These are phyloP conservation scores for Carex pumila DNA, from an alignment of 176 grass and related monocot genomes.

Conservation along the genomic window DNA sequence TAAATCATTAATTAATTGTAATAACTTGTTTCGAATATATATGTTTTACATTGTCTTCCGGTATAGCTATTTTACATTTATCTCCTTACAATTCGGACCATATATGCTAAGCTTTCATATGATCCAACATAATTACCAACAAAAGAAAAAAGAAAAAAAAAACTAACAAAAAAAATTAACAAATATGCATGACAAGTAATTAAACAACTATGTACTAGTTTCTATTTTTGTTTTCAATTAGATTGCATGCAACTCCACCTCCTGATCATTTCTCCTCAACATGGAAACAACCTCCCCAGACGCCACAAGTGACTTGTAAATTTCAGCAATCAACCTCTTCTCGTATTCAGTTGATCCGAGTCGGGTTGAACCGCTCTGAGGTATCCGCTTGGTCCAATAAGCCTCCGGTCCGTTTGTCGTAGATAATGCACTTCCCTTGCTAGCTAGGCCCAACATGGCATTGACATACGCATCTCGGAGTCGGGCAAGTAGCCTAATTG, in stretches of 20 bases:
- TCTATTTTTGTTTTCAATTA: not conserved
- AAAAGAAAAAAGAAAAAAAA: not conserved
- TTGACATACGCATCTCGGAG: slow-evolving; percentile 70
- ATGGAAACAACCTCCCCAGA: slow-evolving; percentile 37
- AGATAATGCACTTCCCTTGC: slow-evolving; percentile 24
- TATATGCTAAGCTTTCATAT: not conserved
- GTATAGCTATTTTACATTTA: slow-evolving; percentile 7
- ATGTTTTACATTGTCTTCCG: not conserved
- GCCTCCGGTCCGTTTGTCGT: slow-evolving; percentile 24
- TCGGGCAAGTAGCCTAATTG: slow-evolving; percentile 37
- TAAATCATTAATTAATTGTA: not conserved
- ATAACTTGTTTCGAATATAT: not conserved
- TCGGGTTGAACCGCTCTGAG: slow-evolving; percentile 20
- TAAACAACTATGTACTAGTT: not conserved
- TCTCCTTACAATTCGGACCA: slow-evolving; percentile 11
- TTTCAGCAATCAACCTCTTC: slow-evolving; percentile 56
- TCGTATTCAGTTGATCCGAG: slow-evolving; percentile 35
- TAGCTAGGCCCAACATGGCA: slow-evolving; percentile 56
- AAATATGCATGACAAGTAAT: not conserved
- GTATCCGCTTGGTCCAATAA: slow-evolving; percentile 55
- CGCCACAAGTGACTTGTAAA: slow-evolving; percentile 60
- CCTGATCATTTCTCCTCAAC: not conserved
- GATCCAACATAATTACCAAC: not conserved
- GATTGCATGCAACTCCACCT: slow-evolving; percentile 17
- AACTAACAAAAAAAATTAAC: not conserved